Conservation (phyloP, 202 grass and related monocot genomes). For the Setaria italica region DNA sequence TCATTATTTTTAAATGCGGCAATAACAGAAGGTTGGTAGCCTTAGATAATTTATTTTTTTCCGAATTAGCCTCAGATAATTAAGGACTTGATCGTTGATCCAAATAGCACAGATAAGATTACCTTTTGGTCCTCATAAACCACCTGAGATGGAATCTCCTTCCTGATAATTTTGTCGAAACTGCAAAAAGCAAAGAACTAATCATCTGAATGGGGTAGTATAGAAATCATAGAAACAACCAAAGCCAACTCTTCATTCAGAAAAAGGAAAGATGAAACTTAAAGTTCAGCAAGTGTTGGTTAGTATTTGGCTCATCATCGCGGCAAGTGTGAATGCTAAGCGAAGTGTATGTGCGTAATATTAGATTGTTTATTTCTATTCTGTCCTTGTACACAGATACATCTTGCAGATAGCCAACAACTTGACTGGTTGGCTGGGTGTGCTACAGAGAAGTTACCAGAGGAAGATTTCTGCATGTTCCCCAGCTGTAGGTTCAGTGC, state of each 20-base stretch:
- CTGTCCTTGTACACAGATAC: neutral
- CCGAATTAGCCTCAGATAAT: neutral
- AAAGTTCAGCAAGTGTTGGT: neutral
- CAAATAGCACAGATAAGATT: conserved; percentile 2
- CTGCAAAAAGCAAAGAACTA: conserved; percentile 45
- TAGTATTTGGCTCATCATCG: neutral
- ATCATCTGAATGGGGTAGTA: neutral
- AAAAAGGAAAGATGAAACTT: neutral
- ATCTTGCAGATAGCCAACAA: neutral
- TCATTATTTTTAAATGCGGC: neutral
- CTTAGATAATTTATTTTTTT: neutral
- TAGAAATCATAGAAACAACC: neutral
- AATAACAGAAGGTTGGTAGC: neutral
- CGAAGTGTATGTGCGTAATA: neutral
- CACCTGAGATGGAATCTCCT: conserved; percentile 69
- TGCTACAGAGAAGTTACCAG: neutral
- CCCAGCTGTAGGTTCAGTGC: neutral
- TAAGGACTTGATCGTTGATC: neutral
- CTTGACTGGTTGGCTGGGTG: neutral
- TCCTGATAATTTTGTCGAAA: conserved; percentile 80
- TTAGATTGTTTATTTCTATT: neutral
- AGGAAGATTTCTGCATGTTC: neutral
- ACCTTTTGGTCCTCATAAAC: conserved; percentile 93
- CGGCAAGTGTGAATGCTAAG: neutral
- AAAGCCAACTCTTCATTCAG: neutral